phyloP scores from a whole-genome alignment of 1,284 basidiomycete genomes.

The Rhodotorula glutinis region DNA sequence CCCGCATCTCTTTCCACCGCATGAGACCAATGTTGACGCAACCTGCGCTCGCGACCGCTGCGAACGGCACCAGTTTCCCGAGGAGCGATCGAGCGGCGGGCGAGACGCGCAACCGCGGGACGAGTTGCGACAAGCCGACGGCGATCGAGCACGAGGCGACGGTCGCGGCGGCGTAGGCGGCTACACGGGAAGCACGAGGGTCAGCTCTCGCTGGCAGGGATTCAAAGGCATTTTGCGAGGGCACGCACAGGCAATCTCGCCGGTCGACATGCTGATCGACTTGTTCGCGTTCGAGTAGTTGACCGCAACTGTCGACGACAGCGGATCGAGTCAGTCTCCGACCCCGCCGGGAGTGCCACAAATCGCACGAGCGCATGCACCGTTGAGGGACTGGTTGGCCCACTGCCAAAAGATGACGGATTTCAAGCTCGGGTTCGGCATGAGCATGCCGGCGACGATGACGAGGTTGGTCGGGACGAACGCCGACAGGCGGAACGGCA shows the following conservation, averaged over 20 bases:
- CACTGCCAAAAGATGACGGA: conserved; percentile 56
- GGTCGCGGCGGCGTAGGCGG: conserved; percentile 55
- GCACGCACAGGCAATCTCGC: conserved; percentile 37
- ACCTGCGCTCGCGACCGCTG: conserved; percentile 54
- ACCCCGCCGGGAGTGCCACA: background rate
- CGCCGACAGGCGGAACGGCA: conserved; percentile 56
- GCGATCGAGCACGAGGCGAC: conserved; percentile 54
- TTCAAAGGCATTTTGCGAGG: too few relatives aligned
- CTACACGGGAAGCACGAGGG: too few relatives aligned
- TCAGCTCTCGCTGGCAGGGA: too few relatives aligned
- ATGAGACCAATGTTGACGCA: conserved; percentile 56
- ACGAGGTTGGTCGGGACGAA: conserved; percentile 58
- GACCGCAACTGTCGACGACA: conserved; percentile 35
- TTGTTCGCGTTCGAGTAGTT: conserved; percentile 45
- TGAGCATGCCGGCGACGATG: conserved; percentile 48
- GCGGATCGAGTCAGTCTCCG: too few relatives aligned
- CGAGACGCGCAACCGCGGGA: conserved; percentile 49
- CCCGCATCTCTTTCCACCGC: conserved; percentile 58
- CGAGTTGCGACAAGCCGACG: conserved; percentile 53
- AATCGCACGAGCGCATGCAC: conserved; percentile 8
- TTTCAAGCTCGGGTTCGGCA: conserved; percentile 41
- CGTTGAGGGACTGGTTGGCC: conserved; percentile 55
- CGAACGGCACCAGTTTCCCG: conserved; percentile 54
- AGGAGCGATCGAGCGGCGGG: conserved; percentile 48
- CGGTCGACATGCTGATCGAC: conserved; percentile 39